Conservation (phyloP, 2,329 filamentous ascomycete species). For the Rasamsonia emersonii region DNA sequence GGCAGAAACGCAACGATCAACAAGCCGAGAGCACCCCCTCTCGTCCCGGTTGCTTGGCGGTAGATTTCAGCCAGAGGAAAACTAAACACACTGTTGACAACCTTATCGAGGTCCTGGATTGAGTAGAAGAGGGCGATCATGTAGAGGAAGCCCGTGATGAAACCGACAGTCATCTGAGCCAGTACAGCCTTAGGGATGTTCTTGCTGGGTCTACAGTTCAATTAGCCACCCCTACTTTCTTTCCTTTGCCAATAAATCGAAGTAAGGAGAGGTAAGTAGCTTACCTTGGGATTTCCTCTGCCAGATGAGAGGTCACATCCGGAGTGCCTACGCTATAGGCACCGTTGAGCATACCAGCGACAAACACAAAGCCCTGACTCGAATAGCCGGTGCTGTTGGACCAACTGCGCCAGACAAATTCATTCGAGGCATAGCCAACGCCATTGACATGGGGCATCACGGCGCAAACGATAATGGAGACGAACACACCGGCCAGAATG, state of each 20-base stretch:
- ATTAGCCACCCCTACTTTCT: slow-evolving; percentile 7
- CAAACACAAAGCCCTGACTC: slow-evolving; percentile 54
- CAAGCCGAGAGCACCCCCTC: slow-evolving; percentile 48
- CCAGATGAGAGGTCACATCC: slow-evolving; percentile 56
- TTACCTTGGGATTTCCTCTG: slow-evolving; percentile 52
- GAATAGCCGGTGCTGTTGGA: slow-evolving; percentile 36
- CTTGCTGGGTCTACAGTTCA: slow-evolving; percentile 21
- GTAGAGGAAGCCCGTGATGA: slow-evolving; percentile 39
- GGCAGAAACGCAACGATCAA: slow-evolving; percentile 50
- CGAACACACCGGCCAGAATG: slow-evolving; percentile 44
- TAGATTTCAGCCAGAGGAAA: slow-evolving; percentile 44
- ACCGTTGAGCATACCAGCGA: slow-evolving; percentile 59
- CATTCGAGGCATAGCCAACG: slow-evolving; percentile 37
- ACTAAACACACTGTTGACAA: slow-evolving; percentile 30
- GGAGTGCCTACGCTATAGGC: slow-evolving; percentile 60
- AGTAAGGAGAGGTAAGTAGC: slow-evolving; percentile 1
- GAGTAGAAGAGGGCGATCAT: slow-evolving; percentile 45
- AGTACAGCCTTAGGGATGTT: slow-evolving; percentile 45
- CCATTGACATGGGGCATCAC: slow-evolving; percentile 44
- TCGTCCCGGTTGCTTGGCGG: slow-evolving; percentile 38
- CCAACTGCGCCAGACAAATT: slow-evolving; percentile 51
- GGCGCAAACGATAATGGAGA: slow-evolving; percentile 46
- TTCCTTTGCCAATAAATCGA: background rate
- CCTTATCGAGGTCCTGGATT: slow-evolving; percentile 36
- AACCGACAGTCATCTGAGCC: slow-evolving; percentile 42